Conservation (phyloP, 352 stramenopile species). For the Pythium coloratum region DNA sequence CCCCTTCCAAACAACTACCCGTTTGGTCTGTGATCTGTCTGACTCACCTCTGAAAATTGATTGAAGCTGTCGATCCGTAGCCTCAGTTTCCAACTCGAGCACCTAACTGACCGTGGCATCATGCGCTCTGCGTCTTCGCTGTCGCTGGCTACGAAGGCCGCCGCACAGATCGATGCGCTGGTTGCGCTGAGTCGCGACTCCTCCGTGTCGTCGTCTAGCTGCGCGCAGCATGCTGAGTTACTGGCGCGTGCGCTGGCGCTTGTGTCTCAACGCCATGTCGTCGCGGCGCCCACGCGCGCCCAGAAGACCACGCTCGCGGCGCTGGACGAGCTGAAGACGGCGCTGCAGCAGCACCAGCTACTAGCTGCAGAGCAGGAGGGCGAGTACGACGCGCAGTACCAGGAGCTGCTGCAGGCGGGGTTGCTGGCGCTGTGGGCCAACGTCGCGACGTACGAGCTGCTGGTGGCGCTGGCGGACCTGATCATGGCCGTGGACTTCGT, state of each 20-base stretch:
- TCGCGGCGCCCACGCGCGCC: constrained; percentile 22
- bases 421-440: constrained; percentile 60
- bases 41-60: background rate
- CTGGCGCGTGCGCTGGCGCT: constrained; percentile 31
- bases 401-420: constrained; percentile 34
- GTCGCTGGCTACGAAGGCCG: constrained; percentile 12
- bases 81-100: background rate
- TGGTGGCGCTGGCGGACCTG: constrained; percentile 59
- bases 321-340: constrained; percentile 41
- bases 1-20: background rate
- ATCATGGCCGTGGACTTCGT: constrained; percentile 71
- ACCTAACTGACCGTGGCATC: background rate
- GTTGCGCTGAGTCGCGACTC: constrained; percentile 27
- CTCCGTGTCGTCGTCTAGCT: constrained; percentile 3
- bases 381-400: constrained; percentile 16
- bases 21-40: background rate
- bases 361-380: constrained; percentile 12
- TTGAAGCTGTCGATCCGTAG: constrained; percentile 5
- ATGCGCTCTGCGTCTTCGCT: constrained; percentile 27
- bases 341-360: constrained; percentile 23
- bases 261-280: constrained; percentile 18
- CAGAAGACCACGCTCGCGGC: constrained; percentile 25
- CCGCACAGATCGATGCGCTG: constrained; percentile 27
- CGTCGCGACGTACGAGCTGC: constrained; percentile 55
- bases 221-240: constrained; percentile 24